phyloP scores from a whole-genome alignment of 192 early-diverging fungal species.

The Borealophlyctis nickersoniae region DNA sequence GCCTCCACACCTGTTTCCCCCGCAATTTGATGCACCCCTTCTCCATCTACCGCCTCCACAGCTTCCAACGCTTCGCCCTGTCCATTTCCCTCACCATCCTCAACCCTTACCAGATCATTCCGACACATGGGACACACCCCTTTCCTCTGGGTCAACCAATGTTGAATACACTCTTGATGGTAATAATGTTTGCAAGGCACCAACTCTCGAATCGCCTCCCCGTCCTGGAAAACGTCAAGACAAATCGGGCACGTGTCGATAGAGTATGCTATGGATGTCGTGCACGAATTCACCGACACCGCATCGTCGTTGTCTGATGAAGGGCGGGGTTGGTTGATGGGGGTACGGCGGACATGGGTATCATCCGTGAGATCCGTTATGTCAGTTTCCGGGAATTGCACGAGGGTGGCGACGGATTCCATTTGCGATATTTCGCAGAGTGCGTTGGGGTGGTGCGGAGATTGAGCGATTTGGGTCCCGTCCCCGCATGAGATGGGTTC shows the following conservation, averaged over 20 bases:
- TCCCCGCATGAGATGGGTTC: not conserved
- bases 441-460: not conserved
- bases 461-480: not conserved
- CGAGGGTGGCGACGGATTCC: not conserved
- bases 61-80: too few relatives aligned
- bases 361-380: not conserved
- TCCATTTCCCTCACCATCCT: too few relatives aligned
- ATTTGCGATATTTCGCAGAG: not conserved
- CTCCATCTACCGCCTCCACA: too few relatives aligned
- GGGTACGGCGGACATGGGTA: not conserved
- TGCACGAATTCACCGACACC: not conserved
- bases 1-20: too few relatives aligned
- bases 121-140: slow-evolving; percentile 24
- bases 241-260: slow-evolving; percentile 28
- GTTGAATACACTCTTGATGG: slow-evolving; percentile 19
- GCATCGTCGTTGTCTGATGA: too few relatives aligned
- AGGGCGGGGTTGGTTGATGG: not conserved
- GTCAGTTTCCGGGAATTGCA: not conserved
- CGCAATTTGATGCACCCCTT: too few relatives aligned
- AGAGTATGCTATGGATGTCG: not conserved
- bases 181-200: slow-evolving; percentile 22
- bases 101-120: too few relatives aligned
- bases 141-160: slow-evolving; percentile 19
- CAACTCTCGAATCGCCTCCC: slow-evolving; percentile 20
- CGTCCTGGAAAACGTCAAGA: slow-evolving; percentile 17